Evolutionary conservation across 768 basidiomycete species (phyloP).

Genomic region (Boletus pseudopeckii): DNA sequence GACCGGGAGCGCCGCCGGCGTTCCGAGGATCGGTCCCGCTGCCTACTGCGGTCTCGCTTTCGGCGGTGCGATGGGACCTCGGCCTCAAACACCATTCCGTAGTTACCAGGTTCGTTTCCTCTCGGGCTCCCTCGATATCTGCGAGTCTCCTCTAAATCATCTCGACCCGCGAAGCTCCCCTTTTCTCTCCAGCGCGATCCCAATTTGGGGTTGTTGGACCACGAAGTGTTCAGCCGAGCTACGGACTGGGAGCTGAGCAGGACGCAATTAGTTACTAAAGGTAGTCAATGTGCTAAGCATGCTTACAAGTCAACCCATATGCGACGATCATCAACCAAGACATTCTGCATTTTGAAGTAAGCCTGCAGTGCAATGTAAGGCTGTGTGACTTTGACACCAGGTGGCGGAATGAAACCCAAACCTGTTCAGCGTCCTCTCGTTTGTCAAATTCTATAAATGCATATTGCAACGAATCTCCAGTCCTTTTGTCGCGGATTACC

Average conservation of each 20-base stretch:
- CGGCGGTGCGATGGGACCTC: constrained; percentile 55
- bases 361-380: constrained; percentile 49
- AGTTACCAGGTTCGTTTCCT: constrained; percentile 36
- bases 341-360: constrained; percentile 99
- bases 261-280: constrained; percentile 18
- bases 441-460: constrained; percentile 99
- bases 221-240: constrained; percentile 73
- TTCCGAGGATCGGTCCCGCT: constrained; percentile 38
- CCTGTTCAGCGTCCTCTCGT: constrained; percentile 90
- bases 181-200: constrained; percentile 37
- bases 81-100: constrained; percentile 87
- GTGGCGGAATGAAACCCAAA: constrained; percentile 32
- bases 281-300: constrained; percentile 3
- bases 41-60: constrained; percentile 50
- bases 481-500: constrained; percentile 92
- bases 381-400: neutral
- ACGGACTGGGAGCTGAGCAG: constrained; percentile 83
- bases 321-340: constrained; percentile 92
- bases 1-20: constrained; percentile 27
- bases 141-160: constrained; percentile 70
- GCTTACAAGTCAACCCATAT: constrained; percentile 99
- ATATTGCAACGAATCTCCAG: constrained; percentile 95
- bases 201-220: constrained; percentile 75
- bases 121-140: constrained; percentile 49
- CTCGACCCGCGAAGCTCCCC: constrained; percentile 64